phyloP scores from a whole-genome alignment of 805 yeast genomes.

The Tetrapisispora pingtungensis region DNA sequence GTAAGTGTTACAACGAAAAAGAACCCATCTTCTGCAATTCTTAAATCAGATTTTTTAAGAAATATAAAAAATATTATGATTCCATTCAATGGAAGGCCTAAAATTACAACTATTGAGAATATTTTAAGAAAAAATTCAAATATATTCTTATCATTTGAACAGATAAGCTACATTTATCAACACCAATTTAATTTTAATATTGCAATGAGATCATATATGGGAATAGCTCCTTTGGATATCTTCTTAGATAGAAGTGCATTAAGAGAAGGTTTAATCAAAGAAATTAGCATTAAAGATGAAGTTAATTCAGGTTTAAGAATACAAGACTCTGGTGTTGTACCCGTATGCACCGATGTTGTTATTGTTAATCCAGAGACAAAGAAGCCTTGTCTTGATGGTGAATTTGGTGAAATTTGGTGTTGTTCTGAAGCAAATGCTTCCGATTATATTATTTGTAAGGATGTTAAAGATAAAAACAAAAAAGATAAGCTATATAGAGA shows the following conservation, averaged over 20 bases:
- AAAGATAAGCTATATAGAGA: conserved; percentile 38
- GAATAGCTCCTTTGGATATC: conserved; percentile 78
- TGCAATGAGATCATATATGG: conserved; percentile 68
- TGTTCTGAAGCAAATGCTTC: conserved; percentile 74
- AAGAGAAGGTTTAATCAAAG: conserved; percentile 77
- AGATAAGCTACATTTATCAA: conserved; percentile 68
- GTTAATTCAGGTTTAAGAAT: conserved; percentile 46
- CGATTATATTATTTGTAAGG: conserved; percentile 42
- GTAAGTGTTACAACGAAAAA: conserved; percentile 1
- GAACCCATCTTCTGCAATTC: conserved; percentile 7
- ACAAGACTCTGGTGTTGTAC: conserved; percentile 94
- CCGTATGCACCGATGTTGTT: conserved; percentile 87
- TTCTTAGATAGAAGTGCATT: conserved; percentile 81
- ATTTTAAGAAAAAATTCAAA: conserved; percentile 54
- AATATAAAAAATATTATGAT: conserved; percentile 76
- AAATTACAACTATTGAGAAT: conserved; percentile 44
- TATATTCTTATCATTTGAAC: conserved; percentile 54
- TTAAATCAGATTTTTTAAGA: conserved; percentile 33
- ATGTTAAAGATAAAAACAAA: conserved; percentile 4
- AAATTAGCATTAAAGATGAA: conserved; percentile 48
- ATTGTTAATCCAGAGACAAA: conserved; percentile 91
- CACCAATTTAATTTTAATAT: conserved; percentile 77
- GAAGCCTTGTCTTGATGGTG: conserved; percentile 73
- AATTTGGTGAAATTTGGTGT: conserved; percentile 96
- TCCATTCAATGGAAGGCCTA: conserved; percentile 67